Evolutionary conservation across 2,329 filamentous ascomycete genomes (phyloP).

Genomic region (Cadophora gregata): DNA sequence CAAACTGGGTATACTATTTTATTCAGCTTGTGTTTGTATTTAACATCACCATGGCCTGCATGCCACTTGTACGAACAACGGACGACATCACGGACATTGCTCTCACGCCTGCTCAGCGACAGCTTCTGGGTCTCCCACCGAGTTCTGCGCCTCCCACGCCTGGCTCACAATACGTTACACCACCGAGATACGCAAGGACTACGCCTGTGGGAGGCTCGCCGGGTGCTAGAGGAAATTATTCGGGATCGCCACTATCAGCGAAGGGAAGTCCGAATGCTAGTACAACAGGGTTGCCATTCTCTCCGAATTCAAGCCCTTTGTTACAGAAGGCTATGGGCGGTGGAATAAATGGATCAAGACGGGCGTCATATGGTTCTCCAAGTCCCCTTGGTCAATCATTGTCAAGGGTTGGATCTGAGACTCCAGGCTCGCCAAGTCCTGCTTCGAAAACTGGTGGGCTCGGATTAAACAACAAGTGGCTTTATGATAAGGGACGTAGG

Average conservation of each 20-base stretch:
- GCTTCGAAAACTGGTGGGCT: slow-evolving; percentile 73
- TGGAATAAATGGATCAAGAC: slow-evolving; percentile 53
- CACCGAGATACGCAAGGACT: slow-evolving; percentile 83
- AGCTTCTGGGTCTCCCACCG: slow-evolving; percentile 80
- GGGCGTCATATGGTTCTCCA: slow-evolving; percentile 67
- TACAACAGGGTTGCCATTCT: slow-evolving; percentile 54
- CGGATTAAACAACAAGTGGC: slow-evolving; percentile 88
- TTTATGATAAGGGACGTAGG: slow-evolving; percentile 80
- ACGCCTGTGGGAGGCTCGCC: slow-evolving; percentile 63
- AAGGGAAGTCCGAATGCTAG: slow-evolving; percentile 56
- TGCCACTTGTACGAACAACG: slow-evolving; percentile 72
- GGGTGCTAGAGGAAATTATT: slow-evolving; percentile 55
- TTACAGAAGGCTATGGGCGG: slow-evolving; percentile 70
- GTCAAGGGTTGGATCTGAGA: slow-evolving; percentile 52
- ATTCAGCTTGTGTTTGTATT: slow-evolving; percentile 64
- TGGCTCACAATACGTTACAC: slow-evolving; percentile 78
- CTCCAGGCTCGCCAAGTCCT: slow-evolving; percentile 73
- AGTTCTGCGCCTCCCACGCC: slow-evolving; percentile 68
- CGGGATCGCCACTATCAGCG: slow-evolving; percentile 63
- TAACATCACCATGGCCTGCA: slow-evolving; percentile 74
- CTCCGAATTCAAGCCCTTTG: slow-evolving; percentile 60
- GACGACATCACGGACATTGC: slow-evolving; percentile 90
- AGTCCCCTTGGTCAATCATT: slow-evolving; percentile 59
- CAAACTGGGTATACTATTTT: slow-evolving; percentile 48
- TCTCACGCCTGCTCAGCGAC: slow-evolving; percentile 86